Conservation (phyloP, 768 basidiomycete genomes). For the Dentipellis fragilis region DNA sequence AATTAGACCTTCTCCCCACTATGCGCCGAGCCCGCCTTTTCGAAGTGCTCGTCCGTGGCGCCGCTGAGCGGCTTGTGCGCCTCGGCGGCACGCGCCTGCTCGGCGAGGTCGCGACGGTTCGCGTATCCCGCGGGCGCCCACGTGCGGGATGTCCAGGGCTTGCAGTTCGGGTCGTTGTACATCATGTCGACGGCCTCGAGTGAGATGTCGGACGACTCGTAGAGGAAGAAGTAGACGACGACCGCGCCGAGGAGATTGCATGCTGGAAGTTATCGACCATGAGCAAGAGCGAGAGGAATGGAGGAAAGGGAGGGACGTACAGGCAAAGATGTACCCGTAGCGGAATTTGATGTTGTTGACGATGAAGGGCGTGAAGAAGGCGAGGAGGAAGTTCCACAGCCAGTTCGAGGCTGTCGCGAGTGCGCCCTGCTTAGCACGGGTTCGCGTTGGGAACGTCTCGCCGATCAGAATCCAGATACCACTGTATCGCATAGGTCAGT, state of each 20-base stretch:
- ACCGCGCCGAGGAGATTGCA: slow-evolving; percentile 52
- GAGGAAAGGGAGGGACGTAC: slow-evolving; percentile 18
- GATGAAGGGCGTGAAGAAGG: slow-evolving; percentile 77
- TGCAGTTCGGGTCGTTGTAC: slow-evolving; percentile 55
- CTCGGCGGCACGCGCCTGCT: slow-evolving; percentile 33
- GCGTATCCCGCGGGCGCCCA: slow-evolving; percentile 54
- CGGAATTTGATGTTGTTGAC: slow-evolving; percentile 40
- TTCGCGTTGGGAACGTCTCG: slow-evolving; percentile 66
- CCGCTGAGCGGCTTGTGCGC: slow-evolving; percentile 23
- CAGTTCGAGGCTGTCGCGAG: slow-evolving; percentile 58
- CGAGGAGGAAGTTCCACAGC: slow-evolving; percentile 62
- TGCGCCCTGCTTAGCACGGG: slow-evolving; percentile 62
- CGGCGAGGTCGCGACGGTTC: slow-evolving; percentile 19
- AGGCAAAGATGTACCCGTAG: slow-evolving; percentile 67
- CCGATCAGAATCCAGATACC: slow-evolving; percentile 73
- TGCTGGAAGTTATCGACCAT: slow-evolving; percentile 19
- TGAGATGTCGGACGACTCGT: slow-evolving; percentile 58
- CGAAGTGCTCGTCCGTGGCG: slow-evolving; percentile 1
- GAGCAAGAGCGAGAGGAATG: neutral
- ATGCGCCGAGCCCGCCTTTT: neutral
- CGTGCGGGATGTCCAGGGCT: slow-evolving; percentile 51
- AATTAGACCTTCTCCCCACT: neutral
- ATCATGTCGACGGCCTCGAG: slow-evolving; percentile 59
- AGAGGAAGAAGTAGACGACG: slow-evolving; percentile 65
- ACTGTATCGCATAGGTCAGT: slow-evolving; percentile 14